These are phyloP conservation scores for Aureobasidium mangrovei DNA, from an alignment of 2,329 filamentous ascomycete species.

Conservation along the genomic window DNA sequence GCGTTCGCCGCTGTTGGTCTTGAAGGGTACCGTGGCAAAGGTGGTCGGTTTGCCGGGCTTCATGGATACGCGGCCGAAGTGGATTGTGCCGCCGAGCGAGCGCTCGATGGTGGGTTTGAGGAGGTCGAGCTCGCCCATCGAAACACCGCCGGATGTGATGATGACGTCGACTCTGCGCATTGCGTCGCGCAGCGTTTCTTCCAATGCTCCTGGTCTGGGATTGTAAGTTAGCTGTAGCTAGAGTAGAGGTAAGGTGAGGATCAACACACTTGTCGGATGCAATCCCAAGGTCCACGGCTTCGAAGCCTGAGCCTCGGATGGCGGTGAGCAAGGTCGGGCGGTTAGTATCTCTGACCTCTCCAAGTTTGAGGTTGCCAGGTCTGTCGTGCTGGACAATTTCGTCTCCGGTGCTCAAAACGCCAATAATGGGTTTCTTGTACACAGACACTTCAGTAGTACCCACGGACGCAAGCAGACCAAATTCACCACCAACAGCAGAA, in stretches of 20 bases:
- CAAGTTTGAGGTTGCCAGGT: constrained; percentile 54
- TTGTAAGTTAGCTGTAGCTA: constrained; percentile 6
- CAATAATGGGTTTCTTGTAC: constrained; percentile 69
- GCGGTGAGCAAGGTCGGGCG: constrained; percentile 78
- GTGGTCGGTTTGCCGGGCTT: constrained; percentile 98
- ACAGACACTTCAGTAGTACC: constrained; percentile 63
- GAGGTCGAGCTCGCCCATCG: constrained; percentile 95
- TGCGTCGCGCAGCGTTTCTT: constrained; percentile 66
- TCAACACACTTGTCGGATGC: constrained; percentile 54
- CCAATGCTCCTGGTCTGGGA: constrained; percentile 56
- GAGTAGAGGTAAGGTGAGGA: neutral
- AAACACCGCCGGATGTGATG: constrained; percentile 88
- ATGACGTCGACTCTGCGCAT: constrained; percentile 70
- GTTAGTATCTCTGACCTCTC: constrained; percentile 91
- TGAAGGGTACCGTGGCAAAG: constrained; percentile 76
- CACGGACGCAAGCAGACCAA: constrained; percentile 80
- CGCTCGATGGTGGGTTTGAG: constrained; percentile 95
- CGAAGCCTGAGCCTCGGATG: constrained; percentile 63
- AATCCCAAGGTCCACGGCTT: constrained; percentile 78
- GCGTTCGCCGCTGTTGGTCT: constrained; percentile 44
- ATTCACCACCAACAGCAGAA: constrained; percentile 78
- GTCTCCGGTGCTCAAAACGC: constrained; percentile 87
- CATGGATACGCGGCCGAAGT: constrained; percentile 94
- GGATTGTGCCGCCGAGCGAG: constrained; percentile 79
- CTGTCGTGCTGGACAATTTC: constrained; percentile 74